Percentiles rank a stretch among this genome's conserved stretches.
These are phyloP conservation scores for Rhexocercosporidium sp. DNA, from an alignment of 2,329 filamentous ascomycete species.

Conservation along the genomic window DNA sequence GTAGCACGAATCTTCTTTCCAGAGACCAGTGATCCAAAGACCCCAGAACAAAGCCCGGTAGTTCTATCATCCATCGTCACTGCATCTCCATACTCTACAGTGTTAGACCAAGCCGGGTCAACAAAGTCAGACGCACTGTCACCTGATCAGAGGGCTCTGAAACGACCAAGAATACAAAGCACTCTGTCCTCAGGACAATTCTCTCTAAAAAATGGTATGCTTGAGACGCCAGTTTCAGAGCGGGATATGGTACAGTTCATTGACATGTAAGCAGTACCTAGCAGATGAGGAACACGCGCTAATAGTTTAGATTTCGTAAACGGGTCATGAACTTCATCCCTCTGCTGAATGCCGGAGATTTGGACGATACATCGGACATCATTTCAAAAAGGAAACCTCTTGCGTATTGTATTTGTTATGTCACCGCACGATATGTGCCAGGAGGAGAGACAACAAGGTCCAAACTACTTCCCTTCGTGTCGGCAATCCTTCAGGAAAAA, in stretches of 20 bases:
- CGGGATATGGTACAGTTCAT: slow-evolving; percentile 23
- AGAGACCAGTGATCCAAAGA: neutral
- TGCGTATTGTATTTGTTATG: slow-evolving; percentile 24
- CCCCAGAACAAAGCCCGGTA: neutral
- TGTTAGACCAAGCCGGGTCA: neutral
- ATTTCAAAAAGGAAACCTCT: slow-evolving; percentile 15
- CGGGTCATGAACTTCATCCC: slow-evolving; percentile 21
- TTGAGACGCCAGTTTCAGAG: neutral
- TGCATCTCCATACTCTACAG: neutral
- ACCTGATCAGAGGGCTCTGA: neutral
- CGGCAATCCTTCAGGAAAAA: slow-evolving; percentile 10
- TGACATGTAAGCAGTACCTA: slow-evolving; percentile 15
- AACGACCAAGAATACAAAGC: slow-evolving; percentile 6
- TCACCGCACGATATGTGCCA: slow-evolving; percentile 22
- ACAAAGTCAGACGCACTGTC: neutral
- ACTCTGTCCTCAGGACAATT: neutral
- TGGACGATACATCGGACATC: slow-evolving; percentile 10
- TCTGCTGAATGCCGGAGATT: slow-evolving; percentile 13
- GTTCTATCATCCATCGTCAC: neutral
- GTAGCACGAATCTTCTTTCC: neutral
- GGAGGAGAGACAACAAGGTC: slow-evolving; percentile 13
- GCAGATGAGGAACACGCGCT: neutral
- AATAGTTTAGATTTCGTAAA: slow-evolving; percentile 5
- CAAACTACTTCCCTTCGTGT: slow-evolving; percentile 12
- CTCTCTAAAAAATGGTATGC: neutral